phyloP scores from a whole-genome alignment of 2,329 filamentous ascomycete genomes.

The Microcera coccophila region DNA sequence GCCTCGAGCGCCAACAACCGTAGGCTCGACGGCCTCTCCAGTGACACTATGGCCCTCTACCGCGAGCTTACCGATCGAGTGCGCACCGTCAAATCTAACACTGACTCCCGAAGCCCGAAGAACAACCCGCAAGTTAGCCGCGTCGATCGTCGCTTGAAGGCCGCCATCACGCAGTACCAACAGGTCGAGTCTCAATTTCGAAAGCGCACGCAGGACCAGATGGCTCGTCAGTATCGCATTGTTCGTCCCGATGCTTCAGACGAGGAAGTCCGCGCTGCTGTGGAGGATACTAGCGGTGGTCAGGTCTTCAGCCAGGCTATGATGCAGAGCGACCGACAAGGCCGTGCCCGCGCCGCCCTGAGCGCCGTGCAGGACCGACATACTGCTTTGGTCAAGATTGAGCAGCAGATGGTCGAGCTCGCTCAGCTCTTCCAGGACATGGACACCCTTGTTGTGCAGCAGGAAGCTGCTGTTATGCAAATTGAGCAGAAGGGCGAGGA shows the following conservation, averaged over 20 bases:
- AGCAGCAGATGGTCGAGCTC: constrained; percentile 82
- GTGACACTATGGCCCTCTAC: constrained; percentile 80
- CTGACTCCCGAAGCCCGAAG: constrained; percentile 66
- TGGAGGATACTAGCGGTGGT: constrained; percentile 65
- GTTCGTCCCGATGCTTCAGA: constrained; percentile 78
- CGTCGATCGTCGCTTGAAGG: constrained; percentile 74
- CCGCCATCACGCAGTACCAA: constrained; percentile 78
- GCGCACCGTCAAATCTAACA: constrained; percentile 76
- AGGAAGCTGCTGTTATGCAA: constrained; percentile 72
- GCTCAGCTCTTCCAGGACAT: constrained; percentile 86
- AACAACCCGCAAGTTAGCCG: constrained; percentile 79
- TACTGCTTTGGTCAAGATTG: constrained; percentile 85
- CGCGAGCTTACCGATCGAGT: constrained; percentile 74
- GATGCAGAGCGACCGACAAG: constrained; percentile 73
- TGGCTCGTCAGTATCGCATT: constrained; percentile 86
- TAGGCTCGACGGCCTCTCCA: constrained; percentile 68
- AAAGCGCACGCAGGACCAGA: constrained; percentile 75
- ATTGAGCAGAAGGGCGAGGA: constrained; percentile 88
- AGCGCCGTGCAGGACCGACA: constrained; percentile 79
- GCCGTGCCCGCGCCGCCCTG: constrained; percentile 75
- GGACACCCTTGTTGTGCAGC: constrained; percentile 78
- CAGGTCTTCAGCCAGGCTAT: constrained; percentile 88
- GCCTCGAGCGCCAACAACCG: constrained; percentile 61
- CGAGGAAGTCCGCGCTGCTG: constrained; percentile 71
- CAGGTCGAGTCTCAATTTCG: constrained; percentile 75